Evolutionary conservation across 202 grass and related monocot genomes (phyloP), one percentile per base, ranked within the genome.

Genomic region (Schoenoplectus tabernaemontani): DNA sequence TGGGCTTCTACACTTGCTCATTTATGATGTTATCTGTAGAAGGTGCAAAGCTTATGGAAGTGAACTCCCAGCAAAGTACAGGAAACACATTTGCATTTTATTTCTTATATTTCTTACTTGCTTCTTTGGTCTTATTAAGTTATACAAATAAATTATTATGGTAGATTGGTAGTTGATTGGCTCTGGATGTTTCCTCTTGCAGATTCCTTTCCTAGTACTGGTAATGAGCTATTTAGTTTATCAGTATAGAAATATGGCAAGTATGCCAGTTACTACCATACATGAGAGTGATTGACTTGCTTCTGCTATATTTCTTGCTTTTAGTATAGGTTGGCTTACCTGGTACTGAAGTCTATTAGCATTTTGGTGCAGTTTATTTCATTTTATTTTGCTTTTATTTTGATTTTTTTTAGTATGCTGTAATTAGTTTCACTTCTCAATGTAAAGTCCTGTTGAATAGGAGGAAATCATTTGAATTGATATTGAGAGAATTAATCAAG

Each of bases 11-110:
- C n/a, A n/a, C n/a, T n/a, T 99, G 82, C 86, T 99, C 73, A 99
- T 99, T 75, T 92, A 92, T 82, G 96, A 99, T 89, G 96, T 99
- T 87, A 85, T 99, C 79, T 92, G 79, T 71, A 90, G 85, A 83
- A 86, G 90, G 66, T 99, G 96, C 83, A 99, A 91, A 64, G 81
- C 86, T 48, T 89, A 81, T 78, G 93, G 93, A 82, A 93, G 95
- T 59, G 96, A 94, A 62, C 88, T 85, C 56, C 92, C 92, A 95
- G 84, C 90, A 96, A 96, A 89, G 93, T 89, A 85, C 82, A 15
- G 15, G 69, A 19, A 48, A 47, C 68, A 77, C 61, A 77, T 75
- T 22, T 0, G n/a, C 11, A 34, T n/a, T n/a, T 75, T 54, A 34
- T 39, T 63, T 28, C 17, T 20, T 38, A 64, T n/a, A n/a, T n/a